Evolutionary conservation across 2,329 filamentous ascomycete species (phyloP).

Genomic region (Exserohilum rostratum): DNA sequence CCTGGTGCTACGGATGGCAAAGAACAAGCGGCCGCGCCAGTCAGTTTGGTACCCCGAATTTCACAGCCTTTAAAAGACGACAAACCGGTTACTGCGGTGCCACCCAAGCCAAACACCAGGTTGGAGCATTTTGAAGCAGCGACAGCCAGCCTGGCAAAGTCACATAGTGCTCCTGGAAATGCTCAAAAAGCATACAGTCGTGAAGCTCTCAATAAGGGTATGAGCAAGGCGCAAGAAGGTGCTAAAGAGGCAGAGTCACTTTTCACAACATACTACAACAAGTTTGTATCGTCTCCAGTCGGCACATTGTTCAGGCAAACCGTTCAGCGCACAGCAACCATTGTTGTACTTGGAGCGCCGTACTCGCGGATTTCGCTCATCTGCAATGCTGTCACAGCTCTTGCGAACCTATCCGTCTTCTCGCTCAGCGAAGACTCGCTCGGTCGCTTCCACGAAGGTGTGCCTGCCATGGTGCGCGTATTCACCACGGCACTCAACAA

Average conservation of each 20-base stretch:
- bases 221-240: slow-evolving; percentile 40
- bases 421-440: slow-evolving; percentile 82
- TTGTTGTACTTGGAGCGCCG: slow-evolving; percentile 74
- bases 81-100: slow-evolving; percentile 53
- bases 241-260: slow-evolving; percentile 34
- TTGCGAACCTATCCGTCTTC: slow-evolving; percentile 71
- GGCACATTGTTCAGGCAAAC: slow-evolving; percentile 74
- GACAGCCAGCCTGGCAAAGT: slow-evolving; percentile 55
- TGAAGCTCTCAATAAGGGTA: slow-evolving; percentile 40
- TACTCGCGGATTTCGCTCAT: slow-evolving; percentile 62
- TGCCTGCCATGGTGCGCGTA: slow-evolving; percentile 74
- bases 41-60: slow-evolving; percentile 58
- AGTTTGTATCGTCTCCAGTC: slow-evolving; percentile 54
- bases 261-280: slow-evolving; percentile 33
- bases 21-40: slow-evolving; percentile 29
- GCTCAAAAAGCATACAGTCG: slow-evolving; percentile 46
- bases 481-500: slow-evolving; percentile 72
- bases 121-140: slow-evolving; percentile 35
- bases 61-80: slow-evolving; percentile 56
- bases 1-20: slow-evolving; percentile 20
- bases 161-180: slow-evolving; percentile 38
- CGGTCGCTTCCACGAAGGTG: slow-evolving; percentile 83
- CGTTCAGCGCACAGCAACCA: slow-evolving; percentile 68
- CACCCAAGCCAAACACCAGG: slow-evolving; percentile 46
- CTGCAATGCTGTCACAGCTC: slow-evolving; percentile 65